Conservation (phyloP, 169 alveolate species). For the Eimeria praecox region DNA sequence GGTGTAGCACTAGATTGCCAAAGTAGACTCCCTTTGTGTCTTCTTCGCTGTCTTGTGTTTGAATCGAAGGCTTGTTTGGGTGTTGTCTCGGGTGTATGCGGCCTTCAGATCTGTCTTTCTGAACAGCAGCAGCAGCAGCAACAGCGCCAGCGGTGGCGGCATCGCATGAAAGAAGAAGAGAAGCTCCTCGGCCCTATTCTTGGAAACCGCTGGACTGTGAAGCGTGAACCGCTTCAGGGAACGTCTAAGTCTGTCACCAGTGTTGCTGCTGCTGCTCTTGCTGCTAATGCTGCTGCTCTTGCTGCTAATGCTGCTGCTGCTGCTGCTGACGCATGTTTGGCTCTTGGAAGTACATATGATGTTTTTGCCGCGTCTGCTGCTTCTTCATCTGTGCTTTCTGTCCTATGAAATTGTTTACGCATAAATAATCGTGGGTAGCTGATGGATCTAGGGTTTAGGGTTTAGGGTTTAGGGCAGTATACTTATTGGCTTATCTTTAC, state of each 20-base stretch:
- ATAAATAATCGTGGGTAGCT: background rate
- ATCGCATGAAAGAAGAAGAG: slow-evolving; percentile 65
- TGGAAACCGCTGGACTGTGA: slow-evolving; percentile 73
- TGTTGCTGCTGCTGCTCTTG: slow-evolving; percentile 1
- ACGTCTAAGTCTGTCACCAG: background rate
- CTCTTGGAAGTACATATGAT: background rate
- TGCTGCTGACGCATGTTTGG: background rate
- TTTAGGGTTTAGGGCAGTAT: no score
- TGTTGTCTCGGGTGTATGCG: background rate
- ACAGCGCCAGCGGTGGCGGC: slow-evolving; percentile 78
- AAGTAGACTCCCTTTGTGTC: no score
- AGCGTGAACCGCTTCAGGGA: slow-evolving; percentile 58
- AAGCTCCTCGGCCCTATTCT: slow-evolving; percentile 54
- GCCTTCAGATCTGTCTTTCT: slow-evolving; percentile 48
- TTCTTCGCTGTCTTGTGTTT: background rate
- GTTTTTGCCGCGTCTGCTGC: background rate
- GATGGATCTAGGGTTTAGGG: no score
- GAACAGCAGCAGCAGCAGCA: slow-evolving; percentile 78
- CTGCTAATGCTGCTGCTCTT: background rate
- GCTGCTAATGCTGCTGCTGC: background rate
- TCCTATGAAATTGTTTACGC: background rate
- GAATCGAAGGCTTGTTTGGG: background rate
- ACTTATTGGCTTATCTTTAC: background rate
- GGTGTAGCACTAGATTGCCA: background rate
- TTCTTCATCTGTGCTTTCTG: background rate